Base-by-base conservation (phyloP, 2,329 filamentous ascomycete genomes). In the Ophiocordyceps camponoti-leonardi region DNA sequence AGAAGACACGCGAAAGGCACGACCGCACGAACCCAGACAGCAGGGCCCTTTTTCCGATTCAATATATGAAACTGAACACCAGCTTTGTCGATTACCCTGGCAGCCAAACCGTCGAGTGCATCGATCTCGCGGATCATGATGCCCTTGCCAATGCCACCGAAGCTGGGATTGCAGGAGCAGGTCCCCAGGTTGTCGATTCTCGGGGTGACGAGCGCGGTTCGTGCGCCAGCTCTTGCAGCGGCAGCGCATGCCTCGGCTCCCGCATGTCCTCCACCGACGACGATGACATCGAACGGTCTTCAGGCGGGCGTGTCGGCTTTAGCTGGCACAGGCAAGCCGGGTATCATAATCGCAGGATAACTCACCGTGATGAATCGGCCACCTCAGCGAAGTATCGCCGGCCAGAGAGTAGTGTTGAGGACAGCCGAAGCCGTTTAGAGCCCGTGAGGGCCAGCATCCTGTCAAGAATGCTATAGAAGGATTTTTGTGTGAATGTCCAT, bases 121-220 rank as follows among this genome's bases (percentile, higher is more conserved):
- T 98, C 92, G 30, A 98, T 81, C 63, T 98, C 92, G 40, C 90
- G 81, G 44, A 98, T 69, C 69, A 98, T 95, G 11, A 86, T 96
- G 16, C 92, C 92, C 61, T 98, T 98, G 41, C 92, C 92, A 54
- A 98, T 96, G n/a, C 92, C 92, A 37, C 92, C 92, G 58, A 98
- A 94, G 51, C 86, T 94, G 2, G 90, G 90, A 60, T 96, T 96
- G 67, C 90, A 96, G 33, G 88, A 95, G 66, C 90, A 96, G 28
- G 92, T 86, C 46, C 90, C 90, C 19, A 96, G 79, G 54, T 95
- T 94, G 48, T 88, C 81, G 47, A 86, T 63, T 49, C 83, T 86
- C 2, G 90, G 92, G 1, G 92, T 98, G 43, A 98, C 72, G 52
- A 98, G 75, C 2, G 83, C 90, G 40, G 92, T 96, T 55, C 81